Conservation (phyloP, 495 filamentous ascomycete genomes). For the Lasiosphaeria miniovina region DNA sequence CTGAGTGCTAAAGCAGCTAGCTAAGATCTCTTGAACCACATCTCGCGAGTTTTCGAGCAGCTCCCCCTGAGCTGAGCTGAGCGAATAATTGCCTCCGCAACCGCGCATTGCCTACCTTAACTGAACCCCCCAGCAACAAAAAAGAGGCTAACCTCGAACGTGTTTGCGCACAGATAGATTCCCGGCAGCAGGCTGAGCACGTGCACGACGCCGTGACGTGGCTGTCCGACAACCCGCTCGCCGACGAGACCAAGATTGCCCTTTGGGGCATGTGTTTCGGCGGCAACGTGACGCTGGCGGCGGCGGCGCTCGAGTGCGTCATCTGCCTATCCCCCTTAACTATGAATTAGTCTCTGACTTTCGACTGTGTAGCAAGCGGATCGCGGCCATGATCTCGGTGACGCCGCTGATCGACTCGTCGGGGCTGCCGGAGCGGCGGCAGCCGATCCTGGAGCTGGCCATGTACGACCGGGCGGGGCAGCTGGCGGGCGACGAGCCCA, state of each 20-base stretch:
- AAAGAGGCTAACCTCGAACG: not conserved
- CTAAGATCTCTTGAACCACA: conserved; percentile 38
- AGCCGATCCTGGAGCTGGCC: not conserved
- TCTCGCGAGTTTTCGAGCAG: conserved; percentile 11
- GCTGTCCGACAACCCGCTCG: not conserved
- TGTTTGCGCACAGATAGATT: not conserved
- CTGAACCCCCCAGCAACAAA: not conserved
- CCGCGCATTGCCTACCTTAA: too few relatives aligned
- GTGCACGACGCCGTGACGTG: conserved; percentile 1
- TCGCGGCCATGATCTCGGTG: not conserved
- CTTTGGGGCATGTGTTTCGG: not conserved
- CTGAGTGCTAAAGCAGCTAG: conserved; percentile 57
- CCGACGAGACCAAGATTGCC: not conserved
- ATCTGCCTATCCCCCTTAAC: not conserved
- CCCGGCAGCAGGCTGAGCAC: not conserved
- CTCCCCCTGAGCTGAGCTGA: too few relatives aligned
- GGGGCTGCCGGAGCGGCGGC: not conserved
- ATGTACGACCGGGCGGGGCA: not conserved
- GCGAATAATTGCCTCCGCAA: too few relatives aligned
- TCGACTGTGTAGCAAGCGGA: not conserved
- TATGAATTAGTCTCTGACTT: too few relatives aligned
- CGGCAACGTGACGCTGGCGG: conserved; percentile 2
- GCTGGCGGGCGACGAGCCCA: not conserved
- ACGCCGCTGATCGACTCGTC: not conserved
- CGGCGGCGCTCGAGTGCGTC: conserved; percentile 4